Evolutionary conservation across 495 filamentous ascomycete species (phyloP).

Genomic region (Annulohypoxylon maeteangense): DNA sequence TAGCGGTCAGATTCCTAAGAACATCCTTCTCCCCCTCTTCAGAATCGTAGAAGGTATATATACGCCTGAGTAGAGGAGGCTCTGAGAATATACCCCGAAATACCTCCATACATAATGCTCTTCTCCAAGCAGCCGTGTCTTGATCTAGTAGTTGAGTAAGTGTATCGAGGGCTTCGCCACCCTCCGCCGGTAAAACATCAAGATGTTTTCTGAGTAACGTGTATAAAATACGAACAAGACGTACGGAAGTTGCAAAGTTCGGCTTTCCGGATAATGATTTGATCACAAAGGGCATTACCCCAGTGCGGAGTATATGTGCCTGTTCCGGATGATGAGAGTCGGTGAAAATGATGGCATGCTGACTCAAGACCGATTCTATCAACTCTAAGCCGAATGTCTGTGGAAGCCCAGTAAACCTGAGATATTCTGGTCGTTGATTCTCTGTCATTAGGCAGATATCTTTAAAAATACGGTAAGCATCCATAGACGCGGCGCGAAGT

Average conservation of each 20-base stretch:
- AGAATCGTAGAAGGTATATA: conserved; percentile 83
- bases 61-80: conserved; percentile 76
- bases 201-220: conserved; percentile 81
- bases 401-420: conserved; percentile 78
- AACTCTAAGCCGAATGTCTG: conserved; percentile 88
- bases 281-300: conserved; percentile 84
- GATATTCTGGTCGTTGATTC: conserved; percentile 79
- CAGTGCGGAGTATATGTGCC: conserved; percentile 77
- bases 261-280: conserved; percentile 79
- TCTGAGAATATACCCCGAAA: conserved; percentile 87
- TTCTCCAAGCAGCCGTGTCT: conserved; percentile 83
- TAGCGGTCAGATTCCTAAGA: conserved; percentile 80
- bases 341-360: conserved; percentile 82
- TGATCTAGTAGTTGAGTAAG: conserved; percentile 89
- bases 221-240: conserved; percentile 82
- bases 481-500: conserved; percentile 79
- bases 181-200: conserved; percentile 77
- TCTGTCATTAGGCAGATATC: conserved; percentile 91
- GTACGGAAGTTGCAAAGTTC: conserved; percentile 83
- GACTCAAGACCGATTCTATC: conserved; percentile 87
- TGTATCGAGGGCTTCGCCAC: conserved; percentile 84
- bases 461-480: conserved; percentile 87
- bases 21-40: conserved; percentile 78
- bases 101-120: conserved; percentile 89
- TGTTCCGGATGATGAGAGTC: conserved; percentile 76